Conservation (phyloP, 306 rosid genomes). For the Castanea crenata region DNA sequence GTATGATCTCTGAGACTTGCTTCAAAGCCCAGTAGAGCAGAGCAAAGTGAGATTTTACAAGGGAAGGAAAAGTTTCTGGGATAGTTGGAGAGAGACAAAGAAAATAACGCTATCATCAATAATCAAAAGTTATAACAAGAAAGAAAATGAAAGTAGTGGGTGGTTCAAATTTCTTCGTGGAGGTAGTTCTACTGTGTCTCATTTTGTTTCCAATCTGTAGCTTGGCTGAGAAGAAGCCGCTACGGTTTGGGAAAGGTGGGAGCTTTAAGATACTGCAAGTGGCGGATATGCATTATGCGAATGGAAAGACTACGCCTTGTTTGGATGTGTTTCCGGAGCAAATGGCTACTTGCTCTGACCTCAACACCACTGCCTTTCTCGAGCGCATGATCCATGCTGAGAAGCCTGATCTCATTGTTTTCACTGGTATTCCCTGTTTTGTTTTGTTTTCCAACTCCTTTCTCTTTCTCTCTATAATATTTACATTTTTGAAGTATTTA, state of each 20-base stretch:
- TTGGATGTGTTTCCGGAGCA: slow-evolving; percentile 55
- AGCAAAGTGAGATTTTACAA: too few relatives aligned
- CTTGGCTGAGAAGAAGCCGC: slow-evolving; percentile 29
- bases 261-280: slow-evolving; percentile 89
- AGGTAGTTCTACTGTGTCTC: not conserved
- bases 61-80: too few relatives aligned
- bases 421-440: slow-evolving; percentile 54
- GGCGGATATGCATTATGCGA: slow-evolving; percentile 90
- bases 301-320: slow-evolving; percentile 70
- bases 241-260: slow-evolving; percentile 58
- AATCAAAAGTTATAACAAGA: too few relatives aligned
- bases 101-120: too few relatives aligned
- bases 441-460: not conserved
- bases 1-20: too few relatives aligned
- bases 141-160: not conserved
- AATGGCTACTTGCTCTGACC: slow-evolving; percentile 68
- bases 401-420: slow-evolving; percentile 86
- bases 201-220: slow-evolving; percentile 30
- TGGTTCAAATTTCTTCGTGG: slow-evolving; percentile 15
- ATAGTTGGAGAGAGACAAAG: too few relatives aligned
- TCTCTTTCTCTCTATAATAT: too few relatives aligned
- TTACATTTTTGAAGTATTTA: too few relatives aligned
- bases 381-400: slow-evolving; percentile 81
- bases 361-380: slow-evolving; percentile 72
- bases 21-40: too few relatives aligned